Conservation (phyloP, 73 alveolate genomes). For the Paramecium octaurelia region DNA sequence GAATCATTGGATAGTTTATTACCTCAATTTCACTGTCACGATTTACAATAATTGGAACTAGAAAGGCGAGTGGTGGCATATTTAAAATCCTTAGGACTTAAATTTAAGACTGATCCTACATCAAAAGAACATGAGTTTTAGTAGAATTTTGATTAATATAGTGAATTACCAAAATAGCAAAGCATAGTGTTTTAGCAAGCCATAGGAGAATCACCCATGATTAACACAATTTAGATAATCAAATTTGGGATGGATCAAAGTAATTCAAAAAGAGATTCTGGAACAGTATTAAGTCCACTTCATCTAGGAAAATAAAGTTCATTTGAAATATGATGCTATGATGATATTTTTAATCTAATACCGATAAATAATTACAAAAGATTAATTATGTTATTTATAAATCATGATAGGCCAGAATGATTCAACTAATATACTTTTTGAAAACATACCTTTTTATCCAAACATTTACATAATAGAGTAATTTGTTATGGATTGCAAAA, state of each 20-base stretch:
- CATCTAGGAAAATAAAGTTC: not conserved
- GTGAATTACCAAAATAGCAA: not conserved
- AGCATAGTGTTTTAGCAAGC: not conserved
- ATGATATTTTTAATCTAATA: not conserved
- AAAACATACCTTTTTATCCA: too few relatives aligned
- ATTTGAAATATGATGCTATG: not conserved
- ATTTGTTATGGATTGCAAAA: not conserved
- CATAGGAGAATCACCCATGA: not conserved
- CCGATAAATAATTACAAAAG: not conserved
- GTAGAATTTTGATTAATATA: not conserved
- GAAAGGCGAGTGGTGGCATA: not conserved
- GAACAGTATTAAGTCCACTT: not conserved
- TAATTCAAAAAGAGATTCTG: not conserved
- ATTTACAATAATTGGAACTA: not conserved
- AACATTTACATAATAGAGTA: not conserved
- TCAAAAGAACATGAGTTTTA: not conserved
- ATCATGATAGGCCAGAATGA: not conserved
- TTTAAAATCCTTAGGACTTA: not conserved
- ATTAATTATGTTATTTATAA: not conserved
- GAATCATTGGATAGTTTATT: slow-evolving; percentile 17
- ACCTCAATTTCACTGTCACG: not conserved
- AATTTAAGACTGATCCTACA: slow-evolving; percentile 9
- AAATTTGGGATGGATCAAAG: not conserved
- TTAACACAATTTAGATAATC: not conserved
- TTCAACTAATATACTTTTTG: too few relatives aligned